Evolutionary conservation across 176 grass and related monocot genomes (phyloP).

Genomic region (Aegilops bicornis): DNA sequence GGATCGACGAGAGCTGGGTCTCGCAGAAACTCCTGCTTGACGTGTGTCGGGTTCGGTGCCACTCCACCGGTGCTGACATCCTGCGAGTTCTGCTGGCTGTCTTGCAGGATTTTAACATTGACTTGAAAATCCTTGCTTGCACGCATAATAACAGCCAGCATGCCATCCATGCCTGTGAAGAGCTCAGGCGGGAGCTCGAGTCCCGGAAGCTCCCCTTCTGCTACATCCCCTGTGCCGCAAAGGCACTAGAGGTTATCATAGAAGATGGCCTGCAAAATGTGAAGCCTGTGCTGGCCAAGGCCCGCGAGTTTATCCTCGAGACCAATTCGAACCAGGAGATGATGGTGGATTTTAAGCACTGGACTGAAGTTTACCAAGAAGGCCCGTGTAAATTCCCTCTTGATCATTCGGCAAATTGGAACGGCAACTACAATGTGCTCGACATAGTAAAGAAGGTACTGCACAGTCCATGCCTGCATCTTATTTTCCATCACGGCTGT

Average conservation of each 20-base stretch:
- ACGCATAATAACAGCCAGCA: constrained; percentile 74
- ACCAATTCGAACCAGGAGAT: constrained; percentile 58
- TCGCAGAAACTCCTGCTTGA: constrained; percentile 75
- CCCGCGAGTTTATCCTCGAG: constrained; percentile 76
- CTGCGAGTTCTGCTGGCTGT: constrained; percentile 55
- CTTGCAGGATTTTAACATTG: constrained; percentile 55
- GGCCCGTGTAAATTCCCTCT: constrained; percentile 80
- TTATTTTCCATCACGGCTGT: constrained; percentile 5
- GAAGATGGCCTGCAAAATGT: constrained; percentile 68
- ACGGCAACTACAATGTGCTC: constrained; percentile 72
- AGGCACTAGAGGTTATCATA: constrained; percentile 69
- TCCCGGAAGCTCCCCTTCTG: constrained; percentile 64
- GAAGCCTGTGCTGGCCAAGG: constrained; percentile 63
- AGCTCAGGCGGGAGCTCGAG: constrained; percentile 60
- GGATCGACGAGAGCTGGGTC: constrained; percentile 86
- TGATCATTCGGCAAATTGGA: constrained; percentile 77
- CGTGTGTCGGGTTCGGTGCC: constrained; percentile 69
- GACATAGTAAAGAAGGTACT: constrained; percentile 84
- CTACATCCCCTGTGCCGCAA: constrained; percentile 86
- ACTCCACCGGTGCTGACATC: constrained; percentile 60
- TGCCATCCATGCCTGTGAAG: constrained; percentile 58
- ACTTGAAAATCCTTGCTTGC: constrained; percentile 75
- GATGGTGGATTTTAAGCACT: constrained; percentile 84
- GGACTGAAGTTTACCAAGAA: constrained; percentile 74
- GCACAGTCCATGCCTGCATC: not conserved